Evolutionary conservation across 306 rosid genomes (phyloP).

Genomic region (Begonia loranthoides): DNA sequence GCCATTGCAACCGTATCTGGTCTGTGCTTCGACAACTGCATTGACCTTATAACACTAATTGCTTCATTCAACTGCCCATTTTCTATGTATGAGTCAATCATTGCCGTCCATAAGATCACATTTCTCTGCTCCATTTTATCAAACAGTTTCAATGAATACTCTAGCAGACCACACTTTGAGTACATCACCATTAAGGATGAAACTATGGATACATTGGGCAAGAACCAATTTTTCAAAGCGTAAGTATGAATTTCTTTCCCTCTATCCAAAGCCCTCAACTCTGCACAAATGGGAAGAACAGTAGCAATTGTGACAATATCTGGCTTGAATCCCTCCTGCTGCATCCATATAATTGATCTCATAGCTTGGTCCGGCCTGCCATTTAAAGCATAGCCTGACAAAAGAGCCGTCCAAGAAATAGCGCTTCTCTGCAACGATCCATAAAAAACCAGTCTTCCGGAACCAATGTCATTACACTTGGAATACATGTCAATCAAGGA

Average conservation of each 20-base stretch:
- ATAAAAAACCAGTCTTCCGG: slow-evolving; percentile 54
- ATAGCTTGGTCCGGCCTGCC: slow-evolving; percentile 71
- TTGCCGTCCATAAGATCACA: slow-evolving; percentile 64
- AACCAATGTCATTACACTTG: slow-evolving; percentile 62
- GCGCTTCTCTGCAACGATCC: slow-evolving; percentile 50
- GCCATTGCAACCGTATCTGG: slow-evolving; percentile 56
- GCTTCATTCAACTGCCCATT: slow-evolving; percentile 33
- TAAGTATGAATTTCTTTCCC: slow-evolving; percentile 82
- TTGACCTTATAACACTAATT: slow-evolving; percentile 41
- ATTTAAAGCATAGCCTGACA: slow-evolving; percentile 59
- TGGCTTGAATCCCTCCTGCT: slow-evolving; percentile 80
- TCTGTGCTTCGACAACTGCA: slow-evolving; percentile 51
- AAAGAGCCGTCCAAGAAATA: slow-evolving; percentile 76
- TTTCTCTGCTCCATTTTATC: slow-evolving; percentile 39
- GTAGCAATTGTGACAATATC: slow-evolving; percentile 65
- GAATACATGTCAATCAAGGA: slow-evolving; percentile 82
- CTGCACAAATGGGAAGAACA: slow-evolving; percentile 59
- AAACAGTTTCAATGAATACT: slow-evolving; percentile 39
- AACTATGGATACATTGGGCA: slow-evolving; percentile 49
- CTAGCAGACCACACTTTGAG: slow-evolving; percentile 47
- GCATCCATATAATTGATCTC: slow-evolving; percentile 75
- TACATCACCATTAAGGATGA: slow-evolving; percentile 71
- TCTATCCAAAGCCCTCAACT: slow-evolving; percentile 40
- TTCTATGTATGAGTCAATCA: slow-evolving; percentile 53
- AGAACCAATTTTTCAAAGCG: slow-evolving; percentile 54